Percentiles rank a stretch among this genome's conserved stretches.
Conservation (phyloP, 257 asterid genomes). For the Nicotiana obtusifolia region DNA sequence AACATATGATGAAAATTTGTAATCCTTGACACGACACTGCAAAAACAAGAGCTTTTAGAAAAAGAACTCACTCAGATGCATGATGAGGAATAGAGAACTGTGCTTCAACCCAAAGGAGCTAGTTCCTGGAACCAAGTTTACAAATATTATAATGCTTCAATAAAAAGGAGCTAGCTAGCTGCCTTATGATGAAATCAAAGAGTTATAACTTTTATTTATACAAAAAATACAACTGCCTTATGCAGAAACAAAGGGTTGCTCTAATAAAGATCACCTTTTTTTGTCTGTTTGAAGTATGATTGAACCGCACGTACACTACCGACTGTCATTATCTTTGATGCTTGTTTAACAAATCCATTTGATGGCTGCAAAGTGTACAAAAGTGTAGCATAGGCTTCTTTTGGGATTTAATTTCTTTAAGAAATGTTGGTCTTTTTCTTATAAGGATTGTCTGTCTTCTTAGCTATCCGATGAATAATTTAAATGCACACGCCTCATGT, state of each 20-base stretch:
- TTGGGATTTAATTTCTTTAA: constrained; percentile 20
- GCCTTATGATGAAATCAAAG: constrained; percentile 4
- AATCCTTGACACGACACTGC: not conserved
- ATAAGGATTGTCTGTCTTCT: constrained; percentile 51
- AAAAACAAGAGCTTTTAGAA: not conserved
- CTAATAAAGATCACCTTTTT: not conserved
- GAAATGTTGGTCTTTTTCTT: constrained; percentile 38
- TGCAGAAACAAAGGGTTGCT: constrained; percentile 38
- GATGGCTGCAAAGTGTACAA: constrained; percentile 32
- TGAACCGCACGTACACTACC: constrained; percentile 23
- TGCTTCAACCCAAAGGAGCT: not conserved
- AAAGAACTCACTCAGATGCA: not conserved
- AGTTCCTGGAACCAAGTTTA: not conserved
- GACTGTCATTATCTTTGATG: constrained; percentile 30
- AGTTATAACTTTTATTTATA: not conserved
- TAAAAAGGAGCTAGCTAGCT: not conserved
- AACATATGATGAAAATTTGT: not conserved
- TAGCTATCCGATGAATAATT: constrained; percentile 8
- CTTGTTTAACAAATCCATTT: constrained; percentile 13
- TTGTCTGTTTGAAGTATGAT: constrained; percentile 22
- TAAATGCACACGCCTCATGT: constrained; percentile 39
- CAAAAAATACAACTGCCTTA: constrained; percentile 24
- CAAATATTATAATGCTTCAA: not conserved
- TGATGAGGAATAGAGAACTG: not conserved
- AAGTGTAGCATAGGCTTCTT: constrained; percentile 20